These are phyloP conservation scores for Fonsecaea monophora DNA, from an alignment of 2,329 filamentous ascomycete species.

Conservation along the genomic window DNA sequence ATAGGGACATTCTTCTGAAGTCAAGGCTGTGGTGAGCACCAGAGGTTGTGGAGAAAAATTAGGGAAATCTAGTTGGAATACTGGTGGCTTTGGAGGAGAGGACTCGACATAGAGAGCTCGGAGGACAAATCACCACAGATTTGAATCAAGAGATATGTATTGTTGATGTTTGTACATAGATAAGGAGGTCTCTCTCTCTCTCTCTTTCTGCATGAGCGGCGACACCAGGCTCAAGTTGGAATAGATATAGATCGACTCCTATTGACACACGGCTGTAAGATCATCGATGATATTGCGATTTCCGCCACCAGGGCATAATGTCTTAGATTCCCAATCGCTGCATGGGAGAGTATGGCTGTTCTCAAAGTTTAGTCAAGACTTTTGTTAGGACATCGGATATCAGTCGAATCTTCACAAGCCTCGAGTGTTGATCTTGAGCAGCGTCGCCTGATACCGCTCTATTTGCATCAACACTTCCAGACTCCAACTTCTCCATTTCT, in stretches of 20 bases:
- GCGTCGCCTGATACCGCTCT: neutral
- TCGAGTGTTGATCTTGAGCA: neutral
- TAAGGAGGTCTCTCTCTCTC: neutral
- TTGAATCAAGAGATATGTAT: neutral
- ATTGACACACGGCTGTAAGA: neutral
- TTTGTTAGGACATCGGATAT: neutral
- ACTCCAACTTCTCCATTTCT: constrained; percentile 86
- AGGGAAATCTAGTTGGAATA: neutral
- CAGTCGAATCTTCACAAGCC: neutral
- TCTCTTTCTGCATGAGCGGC: neutral
- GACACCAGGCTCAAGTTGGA: neutral
- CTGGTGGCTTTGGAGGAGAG: neutral
- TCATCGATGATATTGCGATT: neutral
- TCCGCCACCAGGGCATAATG: neutral
- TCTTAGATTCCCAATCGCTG: neutral
- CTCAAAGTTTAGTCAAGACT: neutral
- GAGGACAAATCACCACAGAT: neutral
- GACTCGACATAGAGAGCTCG: neutral
- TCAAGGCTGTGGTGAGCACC: neutral
- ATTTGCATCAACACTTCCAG: constrained; percentile 73
- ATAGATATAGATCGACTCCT: neutral
- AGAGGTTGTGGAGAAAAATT: neutral
- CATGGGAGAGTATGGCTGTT: neutral
- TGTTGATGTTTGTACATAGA: constrained; percentile 2
- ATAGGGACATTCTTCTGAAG: neutral